phyloP scores from a whole-genome alignment of 2,329 filamentous ascomycete species.

The Aureobasidium sp. region DNA sequence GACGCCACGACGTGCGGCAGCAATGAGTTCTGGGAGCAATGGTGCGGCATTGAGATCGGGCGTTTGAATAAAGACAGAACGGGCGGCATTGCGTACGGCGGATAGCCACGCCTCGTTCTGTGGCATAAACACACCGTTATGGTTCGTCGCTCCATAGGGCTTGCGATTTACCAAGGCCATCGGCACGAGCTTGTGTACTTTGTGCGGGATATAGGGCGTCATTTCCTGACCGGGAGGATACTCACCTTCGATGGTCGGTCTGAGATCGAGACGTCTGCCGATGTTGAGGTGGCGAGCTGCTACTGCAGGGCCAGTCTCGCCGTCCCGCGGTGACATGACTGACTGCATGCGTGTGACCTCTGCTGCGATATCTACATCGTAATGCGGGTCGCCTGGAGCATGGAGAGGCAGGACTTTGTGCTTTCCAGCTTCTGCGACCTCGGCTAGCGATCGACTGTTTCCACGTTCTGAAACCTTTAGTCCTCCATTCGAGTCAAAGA shows the following conservation, averaged over 20 bases:
- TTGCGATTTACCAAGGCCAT: slow-evolving; percentile 66
- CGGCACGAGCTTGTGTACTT: slow-evolving; percentile 51
- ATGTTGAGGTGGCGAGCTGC: slow-evolving; percentile 57
- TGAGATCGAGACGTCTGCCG: slow-evolving; percentile 24
- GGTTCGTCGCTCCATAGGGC: slow-evolving; percentile 59
- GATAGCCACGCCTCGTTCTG: slow-evolving; percentile 73
- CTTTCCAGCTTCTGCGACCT: slow-evolving; percentile 20
- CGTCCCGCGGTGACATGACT: slow-evolving; percentile 42
- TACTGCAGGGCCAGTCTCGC: slow-evolving; percentile 51
- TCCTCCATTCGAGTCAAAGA: slow-evolving; percentile 28
- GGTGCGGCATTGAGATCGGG: slow-evolving; percentile 69
- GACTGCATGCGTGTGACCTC: slow-evolving; percentile 59
- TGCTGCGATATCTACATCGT: slow-evolving; percentile 53
- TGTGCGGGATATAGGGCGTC: slow-evolving; percentile 58
- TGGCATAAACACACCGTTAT: slow-evolving; percentile 55
- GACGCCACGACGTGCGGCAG: slow-evolving; percentile 60
- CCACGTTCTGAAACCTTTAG: slow-evolving; percentile 22
- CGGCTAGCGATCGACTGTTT: slow-evolving; percentile 1
- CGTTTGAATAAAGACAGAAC: slow-evolving; percentile 67
- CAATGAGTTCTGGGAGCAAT: slow-evolving; percentile 55
- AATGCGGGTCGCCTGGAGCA: slow-evolving; percentile 53
- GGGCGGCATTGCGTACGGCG: slow-evolving; percentile 56
- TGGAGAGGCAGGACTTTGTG: slow-evolving; percentile 45
- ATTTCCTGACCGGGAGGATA: slow-evolving; percentile 49
- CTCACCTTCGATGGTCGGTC: slow-evolving; percentile 44